These are phyloP conservation scores for Lactarius tabidus DNA, from an alignment of 768 basidiomycete genomes.

Conservation along the genomic window DNA sequence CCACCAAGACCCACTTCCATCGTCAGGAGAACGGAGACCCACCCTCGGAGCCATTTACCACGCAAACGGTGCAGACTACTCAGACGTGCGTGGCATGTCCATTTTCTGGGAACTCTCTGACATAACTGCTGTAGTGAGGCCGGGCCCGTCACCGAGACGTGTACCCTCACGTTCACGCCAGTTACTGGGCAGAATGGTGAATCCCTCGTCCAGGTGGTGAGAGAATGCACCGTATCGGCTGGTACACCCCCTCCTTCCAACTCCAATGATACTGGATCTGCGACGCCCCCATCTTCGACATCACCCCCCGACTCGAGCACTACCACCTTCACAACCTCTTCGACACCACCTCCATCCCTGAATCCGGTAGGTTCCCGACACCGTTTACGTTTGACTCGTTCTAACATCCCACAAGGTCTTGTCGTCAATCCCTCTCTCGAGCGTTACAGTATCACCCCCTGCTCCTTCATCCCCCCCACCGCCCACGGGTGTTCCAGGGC, in stretches of 20 bases:
- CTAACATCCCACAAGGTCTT: conserved; percentile 1
- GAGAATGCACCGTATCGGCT: conserved; percentile 30
- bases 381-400: background rate
- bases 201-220: conserved; percentile 33
- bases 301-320: background rate
- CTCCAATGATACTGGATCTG: background rate
- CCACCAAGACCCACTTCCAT: conserved; percentile 12
- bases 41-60: conserved; percentile 34
- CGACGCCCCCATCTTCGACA: conserved; percentile 9
- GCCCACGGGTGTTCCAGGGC: conserved; percentile 7
- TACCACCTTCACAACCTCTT: conserved; percentile 13
- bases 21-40: conserved; percentile 27
- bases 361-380: background rate
- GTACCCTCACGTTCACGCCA: conserved; percentile 36
- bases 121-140: conserved; percentile 24
- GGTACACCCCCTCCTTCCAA: conserved; percentile 4
- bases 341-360: background rate
- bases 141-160: conserved; percentile 36
- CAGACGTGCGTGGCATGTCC: conserved; percentile 39
- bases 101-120: background rate
- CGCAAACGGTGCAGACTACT: conserved; percentile 36
- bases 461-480: conserved; percentile 13
- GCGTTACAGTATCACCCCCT: background rate
- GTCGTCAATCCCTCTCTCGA: background rate
- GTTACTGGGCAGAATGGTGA: conserved; percentile 32